A percentile compares a stretch with the other conserved stretches of the same genome.
Evolutionary conservation across 2,329 filamentous ascomycete genomes (phyloP).

Genomic region (Xylaria polymorpha): DNA sequence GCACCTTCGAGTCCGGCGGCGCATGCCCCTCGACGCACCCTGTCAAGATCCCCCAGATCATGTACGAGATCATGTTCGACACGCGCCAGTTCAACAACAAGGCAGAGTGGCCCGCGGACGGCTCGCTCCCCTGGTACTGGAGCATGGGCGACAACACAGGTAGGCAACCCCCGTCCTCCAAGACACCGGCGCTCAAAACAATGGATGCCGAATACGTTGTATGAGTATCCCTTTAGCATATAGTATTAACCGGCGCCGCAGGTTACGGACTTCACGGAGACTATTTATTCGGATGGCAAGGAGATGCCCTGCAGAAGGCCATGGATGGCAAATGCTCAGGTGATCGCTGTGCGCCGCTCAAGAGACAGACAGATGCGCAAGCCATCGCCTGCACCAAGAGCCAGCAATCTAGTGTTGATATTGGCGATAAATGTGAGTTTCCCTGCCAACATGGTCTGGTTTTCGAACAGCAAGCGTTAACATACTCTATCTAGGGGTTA

Average conservation of each 20-base stretch:
- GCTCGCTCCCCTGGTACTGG: constrained; percentile 50
- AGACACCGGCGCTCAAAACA: too few relatives aligned
- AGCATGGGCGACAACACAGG: constrained; percentile 50
- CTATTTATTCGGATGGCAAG: constrained; percentile 55
- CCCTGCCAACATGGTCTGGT: too few relatives aligned
- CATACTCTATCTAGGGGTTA: constrained; percentile 32
- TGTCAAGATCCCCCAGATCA: constrained; percentile 53
- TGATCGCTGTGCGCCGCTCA: constrained; percentile 48
- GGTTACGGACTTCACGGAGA: constrained; percentile 45
- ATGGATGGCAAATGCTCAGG: constrained; percentile 52
- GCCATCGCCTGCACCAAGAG: constrained; percentile 49
- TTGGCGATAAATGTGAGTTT: constrained; percentile 43
- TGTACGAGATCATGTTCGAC: constrained; percentile 58
- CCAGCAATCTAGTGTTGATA: constrained; percentile 43
- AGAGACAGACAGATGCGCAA: constrained; percentile 48
- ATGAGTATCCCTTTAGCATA: too few relatives aligned
- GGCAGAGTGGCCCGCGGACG: constrained; percentile 52
- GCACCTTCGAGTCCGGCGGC: constrained; percentile 47
- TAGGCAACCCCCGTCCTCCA: too few relatives aligned
- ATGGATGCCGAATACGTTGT: too few relatives aligned
- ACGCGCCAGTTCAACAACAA: constrained; percentile 51
- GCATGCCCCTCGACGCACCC: constrained; percentile 49
- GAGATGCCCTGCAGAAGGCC: constrained; percentile 52
- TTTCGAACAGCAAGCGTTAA: constrained; percentile 12
- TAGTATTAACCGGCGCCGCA: too few relatives aligned